Conservation (phyloP, 306 rosid genomes). For the Fragaria vesca region DNA sequence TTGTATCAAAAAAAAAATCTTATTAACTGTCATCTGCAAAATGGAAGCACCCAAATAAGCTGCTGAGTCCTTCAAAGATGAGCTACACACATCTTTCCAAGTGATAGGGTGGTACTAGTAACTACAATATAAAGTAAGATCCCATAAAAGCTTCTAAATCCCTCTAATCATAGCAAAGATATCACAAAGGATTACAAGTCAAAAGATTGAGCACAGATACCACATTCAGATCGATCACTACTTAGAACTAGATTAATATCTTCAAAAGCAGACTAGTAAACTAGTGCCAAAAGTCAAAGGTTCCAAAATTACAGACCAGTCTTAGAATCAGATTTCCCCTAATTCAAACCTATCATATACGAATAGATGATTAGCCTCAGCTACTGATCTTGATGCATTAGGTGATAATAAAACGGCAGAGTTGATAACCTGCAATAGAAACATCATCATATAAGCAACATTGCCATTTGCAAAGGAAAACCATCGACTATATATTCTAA, state of each 20-base stretch:
- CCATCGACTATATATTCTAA: no score
- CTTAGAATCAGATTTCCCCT: constrained; percentile 16
- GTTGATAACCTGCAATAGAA: constrained; percentile 69
- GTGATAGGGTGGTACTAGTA: no score
- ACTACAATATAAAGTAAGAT: no score
- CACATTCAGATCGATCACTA: background rate
- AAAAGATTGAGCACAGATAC: background rate
- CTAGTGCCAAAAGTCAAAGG: background rate
- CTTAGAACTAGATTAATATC: background rate
- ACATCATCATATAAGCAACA: background rate
- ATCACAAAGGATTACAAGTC: background rate
- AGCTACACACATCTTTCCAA: no score
- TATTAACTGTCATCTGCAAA: no score
- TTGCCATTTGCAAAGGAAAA: background rate
- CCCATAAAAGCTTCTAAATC: background rate
- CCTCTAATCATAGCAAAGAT: background rate
- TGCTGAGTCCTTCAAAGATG: no score
- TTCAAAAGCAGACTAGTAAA: background rate
- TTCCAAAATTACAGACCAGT: constrained; percentile 23
- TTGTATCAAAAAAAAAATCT: no score
- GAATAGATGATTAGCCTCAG: constrained; percentile 19
- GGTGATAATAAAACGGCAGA: constrained; percentile 66
- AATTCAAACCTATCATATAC: background rate
- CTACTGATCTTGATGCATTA: constrained; percentile 24
- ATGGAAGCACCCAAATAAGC: no score